Evolutionary conservation across 352 stramenopile genomes (phyloP), one percentile per base, ranked within the genome.

Genomic region (Pythium dissotocum): DNA sequence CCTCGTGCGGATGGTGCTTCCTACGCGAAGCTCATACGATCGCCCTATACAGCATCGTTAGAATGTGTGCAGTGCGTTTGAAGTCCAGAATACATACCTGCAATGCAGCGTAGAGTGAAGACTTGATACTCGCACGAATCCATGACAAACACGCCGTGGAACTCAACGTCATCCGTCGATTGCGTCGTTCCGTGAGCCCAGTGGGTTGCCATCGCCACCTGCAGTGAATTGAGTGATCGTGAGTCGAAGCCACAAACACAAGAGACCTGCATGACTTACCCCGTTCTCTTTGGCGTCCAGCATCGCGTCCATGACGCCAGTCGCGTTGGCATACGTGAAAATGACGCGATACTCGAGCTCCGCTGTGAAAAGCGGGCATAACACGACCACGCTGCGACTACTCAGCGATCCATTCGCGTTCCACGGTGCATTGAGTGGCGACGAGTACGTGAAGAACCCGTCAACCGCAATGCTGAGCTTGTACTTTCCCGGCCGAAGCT

Each of bases 401-500:
- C 40, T 24, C 10, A 42, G 53, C 18, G 18, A 13, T 9, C 24
- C 16, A 24, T 26, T 61, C 12, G 53, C 67, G 16, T 77, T 63
- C 81, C 79, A 90, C 4, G 70, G 62, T 5, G 85, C 63, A 14
- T 81, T 63, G 18, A 88, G 57, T 9, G 40, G 63, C 1, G 72
- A 32, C 1, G 57, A 70, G 12, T 73, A 56, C 2, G 72, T 35
- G 36, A 77, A 77, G 33, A 69, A 89, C 2, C 67, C 60, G 1
- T 60, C 38, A 7, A 62, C 51, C 4, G 32, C 57, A 18, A 86
- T 69, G 12, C 77, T 53, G 1, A 90, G 26, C 1, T 55, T 58
- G 64, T 89, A 88, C 8, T 38, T 70, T 0, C 81, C 80, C 16
- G 87, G 69, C 5, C 71, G 72, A n/a, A 90, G 61, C 42, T 85